Evolutionary conservation across 2,329 filamentous ascomycete genomes (phyloP), one percentile per base, ranked within the genome.

Genomic region (Alternaria ethzedia): DNA sequence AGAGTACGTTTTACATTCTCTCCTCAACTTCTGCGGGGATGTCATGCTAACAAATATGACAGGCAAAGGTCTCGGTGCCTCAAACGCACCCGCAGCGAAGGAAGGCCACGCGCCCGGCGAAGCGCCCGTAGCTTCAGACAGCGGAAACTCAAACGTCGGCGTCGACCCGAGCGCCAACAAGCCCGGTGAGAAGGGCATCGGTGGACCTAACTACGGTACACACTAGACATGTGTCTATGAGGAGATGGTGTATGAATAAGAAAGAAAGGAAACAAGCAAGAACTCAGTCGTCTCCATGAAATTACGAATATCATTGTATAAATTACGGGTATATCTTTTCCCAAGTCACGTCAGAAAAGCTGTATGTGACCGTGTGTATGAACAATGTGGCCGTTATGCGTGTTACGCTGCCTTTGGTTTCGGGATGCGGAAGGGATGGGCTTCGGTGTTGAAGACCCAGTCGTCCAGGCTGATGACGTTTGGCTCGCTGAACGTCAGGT

Each of bases 381-480:
- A 21, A 12, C 28, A 36, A 23, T 13, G 7, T 54, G 43, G 26
- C 23, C 15, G 17, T 21, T 28, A 11, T 21, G 20, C 7, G 13
- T 25, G 30, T 52, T 36, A 52, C 20, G 49, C 28, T 41, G n/a
- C 36, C 43, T 63, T 52, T 28, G 60, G 50, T 52, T 74, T 73
- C 23, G 73, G 72, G 15, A 76, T 73, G 57, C 70, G 77, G 54
- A 84, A 83, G 5, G 82, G 81, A 75, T 84, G 82, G n/a, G 82
- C 82, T 62, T 84, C 82, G 8, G 82, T 84, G 59, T 84, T 84
- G 67, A 84, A 82, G 6, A 83, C 82, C 65, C 75, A 75, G 55
- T 84, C 80, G 65, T 85, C 83, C 63, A 84, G 67, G 66, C 79
- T 82, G 47, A 84, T 75, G 10, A 80, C 46, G 45, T 77, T 70